Base-by-base conservation (phyloP, 2,329 filamentous ascomycete species). In the Canariomyces notabilis region DNA sequence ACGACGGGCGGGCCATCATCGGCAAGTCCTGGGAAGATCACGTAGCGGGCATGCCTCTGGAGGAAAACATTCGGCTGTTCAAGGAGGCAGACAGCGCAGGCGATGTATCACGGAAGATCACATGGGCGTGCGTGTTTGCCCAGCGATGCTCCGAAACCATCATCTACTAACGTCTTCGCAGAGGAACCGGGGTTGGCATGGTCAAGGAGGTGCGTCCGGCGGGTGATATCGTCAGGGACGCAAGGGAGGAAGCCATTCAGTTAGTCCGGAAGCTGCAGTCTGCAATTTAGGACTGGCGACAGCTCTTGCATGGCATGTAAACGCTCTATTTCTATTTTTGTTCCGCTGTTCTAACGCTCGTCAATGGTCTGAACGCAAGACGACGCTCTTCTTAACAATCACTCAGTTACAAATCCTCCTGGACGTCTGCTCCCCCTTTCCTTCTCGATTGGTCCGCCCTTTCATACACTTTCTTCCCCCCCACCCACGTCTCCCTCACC, bases 401-500 rank as follows among this genome's bases (percentile, higher is more conserved):
- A n/a, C n/a, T 12, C 22, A n/a, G n/a, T 38, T 42, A 49, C 37
- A 52, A 19, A 42, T 50, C 46, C 38, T 49, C 50, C 37, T 21
- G 45, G 3, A 2, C 31, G 29, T 36, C 36, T 9, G 15, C 22
- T 18, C 21, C 42, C 4, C 23, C 15, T 18, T 43, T 41, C 4
- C 29, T 5, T 4, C 8, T 9, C 26, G 26, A 11, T 16, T 45
- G 45, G 8, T 42, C 42, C 18, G 62, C 58, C 34, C 65, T 57
- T n/a, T 49, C 34, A 55, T 75, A 79, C 0, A 79, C 76, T 42
- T 53, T 66, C 57, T 56, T 70, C 0, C 83, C 83, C 2, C 68
- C 80, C 29, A 87, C 75, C 83, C 83, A 87, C 0, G 83, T 87
- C 67, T 86, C 82, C 50, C 66, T 70, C 2, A 87, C 81, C 39